phyloP scores from a whole-genome alignment of 2,329 filamentous ascomycete genomes.

The Colletotrichum orchidophilum region DNA sequence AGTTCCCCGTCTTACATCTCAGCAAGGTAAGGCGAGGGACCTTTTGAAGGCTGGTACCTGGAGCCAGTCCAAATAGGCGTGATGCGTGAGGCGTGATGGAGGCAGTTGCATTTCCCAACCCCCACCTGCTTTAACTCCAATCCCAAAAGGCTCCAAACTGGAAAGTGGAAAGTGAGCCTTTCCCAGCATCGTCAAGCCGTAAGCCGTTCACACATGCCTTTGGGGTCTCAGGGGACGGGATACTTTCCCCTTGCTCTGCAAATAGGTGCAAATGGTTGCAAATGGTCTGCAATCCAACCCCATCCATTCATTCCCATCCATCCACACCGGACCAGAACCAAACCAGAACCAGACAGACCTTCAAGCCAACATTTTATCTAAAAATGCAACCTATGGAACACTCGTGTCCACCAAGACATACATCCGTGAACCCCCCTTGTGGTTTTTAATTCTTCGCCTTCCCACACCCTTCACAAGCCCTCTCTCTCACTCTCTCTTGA shows the following conservation, averaged over 20 bases:
- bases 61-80: background rate
- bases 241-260: background rate
- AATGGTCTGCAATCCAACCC: background rate
- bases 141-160: background rate
- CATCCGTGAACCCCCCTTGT: slow-evolving; percentile 17
- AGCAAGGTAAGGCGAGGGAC: background rate
- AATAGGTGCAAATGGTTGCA: background rate
- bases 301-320: background rate
- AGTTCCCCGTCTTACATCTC: background rate
- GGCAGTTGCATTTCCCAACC: slow-evolving; percentile 4
- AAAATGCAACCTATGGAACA: slow-evolving; percentile 24
- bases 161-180: background rate
- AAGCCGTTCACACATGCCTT: background rate
- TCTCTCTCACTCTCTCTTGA: background rate
- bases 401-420: slow-evolving; percentile 26
- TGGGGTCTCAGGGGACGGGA: no score
- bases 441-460: slow-evolving; percentile 31
- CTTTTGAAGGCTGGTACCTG: background rate
- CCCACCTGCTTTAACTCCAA: slow-evolving; percentile 20
- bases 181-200: background rate
- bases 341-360: background rate
- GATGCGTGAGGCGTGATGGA: background rate
- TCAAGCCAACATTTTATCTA: slow-evolving; percentile 9
- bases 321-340: background rate
- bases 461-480: slow-evolving; percentile 5